Evolutionary conservation across 768 basidiomycete species (phyloP).

Genomic region (Boletus sp.): DNA sequence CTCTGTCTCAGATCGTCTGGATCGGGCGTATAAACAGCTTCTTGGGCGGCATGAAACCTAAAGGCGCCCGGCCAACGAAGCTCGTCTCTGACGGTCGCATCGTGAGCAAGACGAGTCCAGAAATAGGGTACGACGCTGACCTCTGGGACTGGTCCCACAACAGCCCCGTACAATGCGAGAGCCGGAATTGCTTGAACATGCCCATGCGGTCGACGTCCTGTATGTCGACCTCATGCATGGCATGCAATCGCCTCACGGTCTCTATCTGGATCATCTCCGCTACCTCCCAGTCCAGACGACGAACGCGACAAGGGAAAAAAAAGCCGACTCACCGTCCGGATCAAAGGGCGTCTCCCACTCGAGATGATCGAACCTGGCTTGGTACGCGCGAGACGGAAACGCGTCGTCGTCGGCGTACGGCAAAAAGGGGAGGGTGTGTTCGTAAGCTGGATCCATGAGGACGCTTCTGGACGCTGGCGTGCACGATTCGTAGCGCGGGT

Average conservation of each 20-base stretch:
- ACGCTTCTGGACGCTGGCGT: slow-evolving; percentile 40
- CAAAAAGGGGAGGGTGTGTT: slow-evolving; percentile 29
- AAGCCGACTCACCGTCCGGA: slow-evolving; percentile 46
- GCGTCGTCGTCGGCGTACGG: slow-evolving; percentile 48
- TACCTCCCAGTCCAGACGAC: slow-evolving; percentile 13
- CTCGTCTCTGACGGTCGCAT: slow-evolving; percentile 32
- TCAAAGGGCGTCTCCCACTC: slow-evolving; percentile 43
- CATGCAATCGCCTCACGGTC: slow-evolving; percentile 39
- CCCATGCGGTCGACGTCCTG: slow-evolving; percentile 36
- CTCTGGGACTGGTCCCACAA: slow-evolving; percentile 44
- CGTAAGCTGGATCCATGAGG: not conserved
- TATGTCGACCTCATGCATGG: slow-evolving; percentile 28
- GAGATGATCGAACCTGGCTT: slow-evolving; percentile 25
- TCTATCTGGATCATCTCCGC: slow-evolving; percentile 52
- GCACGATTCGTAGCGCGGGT: slow-evolving; percentile 46
- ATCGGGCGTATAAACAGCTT: slow-evolving; percentile 14
- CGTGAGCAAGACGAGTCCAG: not conserved
- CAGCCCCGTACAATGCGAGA: slow-evolving; percentile 34
- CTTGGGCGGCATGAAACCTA: not conserved
- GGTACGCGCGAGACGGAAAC: slow-evolving; percentile 34
- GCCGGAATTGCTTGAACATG: slow-evolving; percentile 28
- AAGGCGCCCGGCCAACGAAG: slow-evolving; percentile 38
- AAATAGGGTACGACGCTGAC: slow-evolving; percentile 20
- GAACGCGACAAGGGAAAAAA: not conserved
- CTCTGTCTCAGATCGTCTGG: slow-evolving; percentile 31